Conservation (phyloP, 257 asterid genomes). For the Primulina huaijiensis region DNA sequence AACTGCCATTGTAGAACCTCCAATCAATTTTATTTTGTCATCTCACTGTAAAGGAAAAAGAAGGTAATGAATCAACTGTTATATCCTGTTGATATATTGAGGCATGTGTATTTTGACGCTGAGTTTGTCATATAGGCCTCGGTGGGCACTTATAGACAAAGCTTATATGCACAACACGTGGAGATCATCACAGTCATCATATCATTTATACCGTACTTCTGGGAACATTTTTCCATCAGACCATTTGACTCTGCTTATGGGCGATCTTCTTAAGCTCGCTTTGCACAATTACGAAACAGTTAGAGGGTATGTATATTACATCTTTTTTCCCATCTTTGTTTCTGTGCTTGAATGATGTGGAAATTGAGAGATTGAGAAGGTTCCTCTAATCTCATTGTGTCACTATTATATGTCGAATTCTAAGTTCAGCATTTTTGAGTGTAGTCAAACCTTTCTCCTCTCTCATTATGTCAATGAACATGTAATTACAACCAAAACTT, state of each 20-base stretch:
- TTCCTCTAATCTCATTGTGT: background rate
- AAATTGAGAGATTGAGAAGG: background rate
- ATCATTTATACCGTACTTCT: slow-evolving; percentile 67
- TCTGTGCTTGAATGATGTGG: background rate
- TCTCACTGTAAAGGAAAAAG: slow-evolving; percentile 91
- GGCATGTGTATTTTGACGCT: slow-evolving; percentile 25
- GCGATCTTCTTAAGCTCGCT: slow-evolving; percentile 81
- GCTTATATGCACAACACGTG: slow-evolving; percentile 91
- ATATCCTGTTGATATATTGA: slow-evolving; percentile 15
- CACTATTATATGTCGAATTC: background rate
- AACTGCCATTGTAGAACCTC: slow-evolving; percentile 86
- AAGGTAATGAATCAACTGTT: slow-evolving; percentile 49
- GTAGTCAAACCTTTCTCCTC: slow-evolving; percentile 1
- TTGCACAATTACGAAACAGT: slow-evolving; percentile 94
- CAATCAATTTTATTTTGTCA: slow-evolving; percentile 73
- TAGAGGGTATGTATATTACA: slow-evolving; percentile 62
- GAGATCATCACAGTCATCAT: slow-evolving; percentile 95
- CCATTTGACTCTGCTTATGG: slow-evolving; percentile 56
- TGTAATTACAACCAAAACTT: slow-evolving; percentile 16
- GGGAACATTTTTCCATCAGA: slow-evolving; percentile 63
- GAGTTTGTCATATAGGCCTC: slow-evolving; percentile 58
- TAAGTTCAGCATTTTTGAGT: slow-evolving; percentile 6
- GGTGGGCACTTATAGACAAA: slow-evolving; percentile 94
- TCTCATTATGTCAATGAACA: background rate
- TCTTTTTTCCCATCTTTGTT: background rate